Evolutionary conservation across 805 yeast genomes (phyloP), one percentile per base, ranked within the genome.

Genomic region (Starmerella kuoi): DNA sequence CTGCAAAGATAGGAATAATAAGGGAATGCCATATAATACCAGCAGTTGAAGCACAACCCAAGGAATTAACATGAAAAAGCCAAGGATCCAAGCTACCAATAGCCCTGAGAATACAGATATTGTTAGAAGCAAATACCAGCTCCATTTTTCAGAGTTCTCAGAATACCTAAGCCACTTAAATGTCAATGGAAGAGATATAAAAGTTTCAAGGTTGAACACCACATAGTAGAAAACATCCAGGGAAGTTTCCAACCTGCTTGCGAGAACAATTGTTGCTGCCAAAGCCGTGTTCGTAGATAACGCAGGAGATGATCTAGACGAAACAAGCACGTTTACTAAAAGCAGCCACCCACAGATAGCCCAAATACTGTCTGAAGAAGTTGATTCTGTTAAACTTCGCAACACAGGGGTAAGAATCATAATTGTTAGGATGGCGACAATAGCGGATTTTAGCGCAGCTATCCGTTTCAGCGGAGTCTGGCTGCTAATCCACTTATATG

Each of bases 301-400:
- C 35, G 74, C 80, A 31, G 47, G 72, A 73, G 54, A 72, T 65
- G 28, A 80, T 70, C 58, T 80, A 79, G 60, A 83, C 83, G 55
- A 79, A 77, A 52, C 77, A 68, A 21, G 77, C 2, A 86, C 63
- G 53, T 85, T 85, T 34, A 77, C 63, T 9, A 84, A 52, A 25
- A 82, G 76, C 14, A 91, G 65, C 77, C 95, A 79, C 36, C 79
- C 76, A 6, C 93, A 74, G 4, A 91, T 61, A 0, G 94, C 86
- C 96, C 97, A 88, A 46, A 91, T 85, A 14, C 95, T 84, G 63
- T 91, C 97, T 0, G 91, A 79, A 0, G 95, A 76, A 0, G 95
- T 85, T 0, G 95, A 80, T 53, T 77, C 75, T 0, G 95, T 85
- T 33, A 91, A 67, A 0, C 95, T 85, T 52, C 83, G 80, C 38